Percentiles rank a stretch among this genome's conserved stretches.
These are phyloP conservation scores for Nemania abortiva DNA, from an alignment of 2,329 filamentous ascomycete species.

Conservation along the genomic window DNA sequence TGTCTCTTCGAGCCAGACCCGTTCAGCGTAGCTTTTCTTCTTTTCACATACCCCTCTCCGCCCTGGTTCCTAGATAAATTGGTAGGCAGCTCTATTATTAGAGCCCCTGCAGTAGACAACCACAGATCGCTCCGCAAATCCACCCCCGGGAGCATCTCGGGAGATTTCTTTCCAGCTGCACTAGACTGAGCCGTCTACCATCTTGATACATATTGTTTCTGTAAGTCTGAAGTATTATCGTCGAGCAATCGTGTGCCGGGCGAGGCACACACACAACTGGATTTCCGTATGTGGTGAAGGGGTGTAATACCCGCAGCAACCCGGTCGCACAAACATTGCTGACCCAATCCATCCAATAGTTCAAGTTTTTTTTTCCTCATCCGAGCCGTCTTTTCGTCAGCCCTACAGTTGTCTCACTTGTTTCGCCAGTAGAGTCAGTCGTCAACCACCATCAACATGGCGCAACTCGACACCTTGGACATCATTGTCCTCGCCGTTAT, in stretches of 20 bases:
- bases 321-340: conserved; percentile 32
- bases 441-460: conserved; percentile 70
- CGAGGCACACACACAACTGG: conserved; percentile 15
- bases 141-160: conserved; percentile 17
- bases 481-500: conserved; percentile 89
- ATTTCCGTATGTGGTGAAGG: neutral
- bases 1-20: conserved; percentile 27
- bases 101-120: conserved; percentile 28
- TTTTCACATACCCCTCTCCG: conserved; percentile 28
- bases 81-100: conserved; percentile 23
- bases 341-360: conserved; percentile 16
- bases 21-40: conserved; percentile 25
- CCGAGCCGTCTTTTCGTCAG: neutral
- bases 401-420: conserved; percentile 14
- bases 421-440: conserved; percentile 38
- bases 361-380: neutral
- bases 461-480: conserved; percentile 96
- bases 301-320: conserved; percentile 3
- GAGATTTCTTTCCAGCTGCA: conserved; percentile 17
- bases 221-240: conserved; percentile 22
- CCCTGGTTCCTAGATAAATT: conserved; percentile 6
- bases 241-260: conserved; percentile 1
- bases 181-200: neutral
- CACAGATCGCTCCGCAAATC: conserved; percentile 31
- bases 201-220: conserved; percentile 24